Base-by-base conservation (phyloP, 495 filamentous ascomycete genomes). In the Penicillium pulvis region DNA sequence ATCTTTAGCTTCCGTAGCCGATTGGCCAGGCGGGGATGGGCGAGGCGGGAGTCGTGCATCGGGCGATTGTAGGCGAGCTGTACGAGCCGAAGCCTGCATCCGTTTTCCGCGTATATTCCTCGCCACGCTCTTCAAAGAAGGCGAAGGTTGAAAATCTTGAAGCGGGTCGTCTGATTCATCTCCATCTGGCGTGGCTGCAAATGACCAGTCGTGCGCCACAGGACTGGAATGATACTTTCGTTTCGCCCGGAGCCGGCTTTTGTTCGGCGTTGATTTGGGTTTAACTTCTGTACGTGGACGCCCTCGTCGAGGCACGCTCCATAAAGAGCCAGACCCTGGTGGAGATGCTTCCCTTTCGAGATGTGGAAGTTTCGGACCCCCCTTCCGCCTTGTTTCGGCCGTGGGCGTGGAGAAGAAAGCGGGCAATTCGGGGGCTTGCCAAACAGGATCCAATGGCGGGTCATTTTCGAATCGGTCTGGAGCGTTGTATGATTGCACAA, bases 141-240 rank as follows among this genome's bases (percentile, higher is more conserved):
- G 73, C 3, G 75, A 78, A 14, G 70, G 68, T 57, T 67, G 64
- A 46, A 65, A 62, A 42, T 78, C 75, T 59, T 79, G 77, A 45
- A 80, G 67, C 39, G 77, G 77, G 58, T 80, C 77, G 61, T 80
- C 77, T 46, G 77, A 80, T 58, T 80, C 77, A 53, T 69, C 72
- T 46, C 67, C 69, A 46, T 76, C 74, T 30, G 68, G 64, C 7
- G 65, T 60, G 31, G 69, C 57, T 41, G 75, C 72, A 59, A 80
- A 80, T 33, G 72, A 77, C 77, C 75, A 80, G 68, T 80, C 75
- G 50, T 60, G 69, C 33, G 65, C 63, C n/a, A 69, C 60, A 24
- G 74, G 74, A 56, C 73, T 78, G 9, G 72, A 75, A 52, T 69
- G 64, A 41, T 61, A 51, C 44, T 68, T 76, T 9, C 60, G 69